Evolutionary conservation across 768 basidiomycete genomes (phyloP).

Genomic region (Galerina marginata): DNA sequence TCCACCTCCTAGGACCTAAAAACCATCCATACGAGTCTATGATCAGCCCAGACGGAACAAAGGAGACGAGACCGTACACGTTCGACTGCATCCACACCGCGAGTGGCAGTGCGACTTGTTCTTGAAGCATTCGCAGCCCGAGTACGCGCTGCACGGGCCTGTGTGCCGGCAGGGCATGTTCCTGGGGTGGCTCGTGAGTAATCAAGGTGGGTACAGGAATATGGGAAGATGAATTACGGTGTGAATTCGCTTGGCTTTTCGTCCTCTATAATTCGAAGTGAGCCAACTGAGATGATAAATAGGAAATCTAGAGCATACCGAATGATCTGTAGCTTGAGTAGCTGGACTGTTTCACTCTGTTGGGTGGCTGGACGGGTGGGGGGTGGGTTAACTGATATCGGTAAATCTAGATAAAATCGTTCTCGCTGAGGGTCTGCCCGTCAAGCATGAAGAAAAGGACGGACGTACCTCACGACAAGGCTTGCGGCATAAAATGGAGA

Average conservation of each 20-base stretch:
- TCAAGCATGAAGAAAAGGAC: not conserved
- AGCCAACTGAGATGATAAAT: not conserved
- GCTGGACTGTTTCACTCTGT: no score
- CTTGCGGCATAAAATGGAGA: conserved; percentile 58
- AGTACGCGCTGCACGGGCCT: conserved; percentile 54
- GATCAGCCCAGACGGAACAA: not conserved
- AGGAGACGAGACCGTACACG: conserved; percentile 45
- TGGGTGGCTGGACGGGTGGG: not conserved
- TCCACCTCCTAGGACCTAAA: conserved; percentile 58
- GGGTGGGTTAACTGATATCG: not conserved
- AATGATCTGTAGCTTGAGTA: no score
- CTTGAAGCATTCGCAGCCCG: conserved; percentile 53
- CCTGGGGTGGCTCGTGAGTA: conserved; percentile 28
- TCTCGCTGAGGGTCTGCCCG: not conserved
- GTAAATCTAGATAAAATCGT: not conserved
- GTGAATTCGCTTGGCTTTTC: conserved; percentile 21
- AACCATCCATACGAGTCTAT: not conserved
- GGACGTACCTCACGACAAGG: conserved; percentile 63
- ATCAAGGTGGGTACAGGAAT: no score
- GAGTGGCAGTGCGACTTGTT: conserved; percentile 60
- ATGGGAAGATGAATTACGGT: conserved; percentile 30
- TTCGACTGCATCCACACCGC: conserved; percentile 54
- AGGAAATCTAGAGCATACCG: no score
- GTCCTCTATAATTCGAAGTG: conserved; percentile 2
- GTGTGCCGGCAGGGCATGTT: conserved; percentile 58